These are phyloP conservation scores for Leccinum longicurvipes DNA, from an alignment of 768 basidiomycete genomes.

Conservation along the genomic window DNA sequence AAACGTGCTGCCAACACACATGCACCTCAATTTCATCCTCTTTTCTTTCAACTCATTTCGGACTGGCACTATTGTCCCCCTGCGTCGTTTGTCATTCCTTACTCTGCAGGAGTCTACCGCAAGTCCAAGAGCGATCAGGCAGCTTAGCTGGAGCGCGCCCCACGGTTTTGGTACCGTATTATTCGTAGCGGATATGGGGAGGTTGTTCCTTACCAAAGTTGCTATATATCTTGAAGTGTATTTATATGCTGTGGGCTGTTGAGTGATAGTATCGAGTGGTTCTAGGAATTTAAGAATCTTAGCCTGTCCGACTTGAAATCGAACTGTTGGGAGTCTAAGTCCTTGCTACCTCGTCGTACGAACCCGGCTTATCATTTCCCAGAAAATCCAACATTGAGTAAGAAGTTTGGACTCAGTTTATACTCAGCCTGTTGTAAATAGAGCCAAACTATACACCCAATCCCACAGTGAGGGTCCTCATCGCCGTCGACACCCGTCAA, in stretches of 20 bases:
- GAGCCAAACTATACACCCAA: constrained; percentile 24
- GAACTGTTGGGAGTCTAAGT: not conserved
- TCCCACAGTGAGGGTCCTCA: constrained; percentile 6
- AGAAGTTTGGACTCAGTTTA: constrained; percentile 8
- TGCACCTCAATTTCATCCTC: not conserved
- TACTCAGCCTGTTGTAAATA: constrained; percentile 22
- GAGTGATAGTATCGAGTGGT: not conserved
- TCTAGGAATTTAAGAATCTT: not conserved
- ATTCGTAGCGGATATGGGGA: constrained; percentile 16
- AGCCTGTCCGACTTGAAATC: not conserved
- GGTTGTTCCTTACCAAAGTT: constrained; percentile 34
- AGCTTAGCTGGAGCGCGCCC: constrained; percentile 30
- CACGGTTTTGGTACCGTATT: not conserved
- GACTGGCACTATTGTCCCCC: constrained; percentile 39
- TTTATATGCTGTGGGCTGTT: not conserved
- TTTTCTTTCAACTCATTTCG: constrained; percentile 26
- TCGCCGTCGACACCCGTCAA: constrained; percentile 29
- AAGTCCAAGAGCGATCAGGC: constrained; percentile 29
- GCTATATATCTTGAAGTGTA: constrained; percentile 16
- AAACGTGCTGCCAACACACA: not conserved
- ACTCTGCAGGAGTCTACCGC: constrained; percentile 36
- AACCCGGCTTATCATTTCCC: too few species aligned
- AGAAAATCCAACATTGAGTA: too few species aligned
- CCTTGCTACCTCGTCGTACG: too few species aligned
- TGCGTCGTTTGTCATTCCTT: constrained; percentile 13